Conservation (phyloP, 139 green algal species). For the Tetratostichococcus sp. region DNA sequence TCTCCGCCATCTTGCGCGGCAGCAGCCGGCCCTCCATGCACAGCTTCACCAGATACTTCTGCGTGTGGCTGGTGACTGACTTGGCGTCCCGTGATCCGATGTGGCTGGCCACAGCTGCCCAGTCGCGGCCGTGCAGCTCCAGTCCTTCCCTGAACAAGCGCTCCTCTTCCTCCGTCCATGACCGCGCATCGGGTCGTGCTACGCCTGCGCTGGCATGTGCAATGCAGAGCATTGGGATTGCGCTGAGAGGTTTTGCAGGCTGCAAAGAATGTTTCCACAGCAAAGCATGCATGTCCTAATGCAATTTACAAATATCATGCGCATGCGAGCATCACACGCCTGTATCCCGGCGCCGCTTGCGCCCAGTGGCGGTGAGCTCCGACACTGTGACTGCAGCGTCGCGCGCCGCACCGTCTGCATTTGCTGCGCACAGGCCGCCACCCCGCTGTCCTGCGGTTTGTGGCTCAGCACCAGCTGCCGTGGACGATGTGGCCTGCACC, state of each 20-base stretch:
- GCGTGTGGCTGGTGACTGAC: constrained; percentile 60
- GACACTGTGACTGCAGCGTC: no score
- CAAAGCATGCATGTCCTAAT: no score
- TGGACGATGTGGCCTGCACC: no score
- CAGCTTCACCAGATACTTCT: constrained; percentile 83
- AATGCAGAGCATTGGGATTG: background rate
- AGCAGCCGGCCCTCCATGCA: constrained; percentile 65
- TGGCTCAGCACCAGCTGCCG: no score
- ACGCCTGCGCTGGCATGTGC: background rate
- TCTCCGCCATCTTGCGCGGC: constrained; percentile 39
- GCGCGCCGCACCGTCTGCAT: no score
- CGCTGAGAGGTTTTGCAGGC: no score
- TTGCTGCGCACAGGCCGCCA: no score
- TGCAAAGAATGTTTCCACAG: background rate
- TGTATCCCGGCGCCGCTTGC: no score
- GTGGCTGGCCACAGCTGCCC: constrained; percentile 51
- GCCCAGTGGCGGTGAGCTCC: no score
- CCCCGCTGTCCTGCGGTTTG: no score
- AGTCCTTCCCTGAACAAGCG: background rate
- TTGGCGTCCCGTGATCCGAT: constrained; percentile 55
- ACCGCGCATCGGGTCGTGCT: background rate
- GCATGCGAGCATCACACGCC: no score
- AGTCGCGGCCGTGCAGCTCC: constrained; percentile 29
- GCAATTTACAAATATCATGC: no score
- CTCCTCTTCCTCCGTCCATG: background rate